Base-by-base conservation (phyloP, 306 rosid species). In the Malus asiatica region DNA sequence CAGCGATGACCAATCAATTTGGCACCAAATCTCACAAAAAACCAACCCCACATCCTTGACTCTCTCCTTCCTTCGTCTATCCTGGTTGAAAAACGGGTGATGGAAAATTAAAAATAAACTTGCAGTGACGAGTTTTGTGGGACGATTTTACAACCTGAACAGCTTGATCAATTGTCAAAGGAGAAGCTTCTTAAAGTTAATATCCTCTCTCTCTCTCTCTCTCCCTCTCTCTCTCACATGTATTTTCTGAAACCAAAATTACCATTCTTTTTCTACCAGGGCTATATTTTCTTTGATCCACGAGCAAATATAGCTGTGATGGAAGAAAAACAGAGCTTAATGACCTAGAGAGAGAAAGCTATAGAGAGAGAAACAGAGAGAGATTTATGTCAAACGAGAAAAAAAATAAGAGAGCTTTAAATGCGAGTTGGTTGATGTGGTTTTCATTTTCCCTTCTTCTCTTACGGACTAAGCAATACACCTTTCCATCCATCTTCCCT, bases 371-470 rank as follows among this genome's bases (percentile, higher is more conserved):
- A 67, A 58, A 19, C 46, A 14, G 44, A 73, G 74, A 61, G 69
- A 66, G 51, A 8, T 23, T 1, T 59, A 11, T 73, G 77, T 60
- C 68, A 25, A 73, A 45, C 3, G 57, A 19, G 70, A 46, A 81
- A 58, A 25, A 70, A 11, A 23, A 92, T 91, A 51, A 57, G 4
- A 40, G 52, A 81, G 93, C 97, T 76, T 89, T 95, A 86, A 90
- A 92, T 95, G 98, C 86, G 85, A 86, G 89, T 87, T 90, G 93
- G 97, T 92, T 83, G 96, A 86, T 82, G 77, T 61, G 80, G 78
- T 85, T 79, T 80, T 86, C 71, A 77, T 85, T 79, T 80, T 86
- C 71, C 58, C 67, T 78, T 29, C 42, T 64, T 62, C 66, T 42
- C 45, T 42, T 42, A 42, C 3, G 45, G 45, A 42, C 45, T 42